A percentile compares a stretch with the other conserved stretches of the same genome.
phyloP scores from a whole-genome alignment of 2,329 filamentous ascomycete species.

The Sclerotinia subarctica region DNA sequence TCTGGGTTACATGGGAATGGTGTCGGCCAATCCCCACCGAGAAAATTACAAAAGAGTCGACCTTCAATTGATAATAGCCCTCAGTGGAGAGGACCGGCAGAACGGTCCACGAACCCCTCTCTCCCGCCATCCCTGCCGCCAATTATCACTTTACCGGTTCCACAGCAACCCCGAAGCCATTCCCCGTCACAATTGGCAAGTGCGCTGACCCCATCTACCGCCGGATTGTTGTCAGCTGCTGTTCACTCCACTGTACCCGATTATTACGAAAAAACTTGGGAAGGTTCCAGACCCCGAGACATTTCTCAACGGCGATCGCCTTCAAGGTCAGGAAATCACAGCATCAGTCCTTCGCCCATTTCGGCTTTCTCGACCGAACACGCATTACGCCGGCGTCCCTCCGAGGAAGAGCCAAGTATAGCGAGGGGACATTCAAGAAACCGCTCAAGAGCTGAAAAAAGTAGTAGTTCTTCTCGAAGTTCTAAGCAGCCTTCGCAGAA shows the following conservation, averaged over 20 bases:
- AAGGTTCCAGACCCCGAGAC: constrained; percentile 31
- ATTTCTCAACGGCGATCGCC: constrained; percentile 30
- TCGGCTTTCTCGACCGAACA: constrained; percentile 22
- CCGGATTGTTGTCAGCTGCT: constrained; percentile 37
- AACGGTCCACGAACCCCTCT: constrained; percentile 24
- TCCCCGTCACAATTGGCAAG: constrained; percentile 34
- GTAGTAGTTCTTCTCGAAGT: constrained; percentile 41
- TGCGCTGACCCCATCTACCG: constrained; percentile 36
- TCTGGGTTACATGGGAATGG: constrained; percentile 35
- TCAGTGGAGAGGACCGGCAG: constrained; percentile 25
- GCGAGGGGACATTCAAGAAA: constrained; percentile 44
- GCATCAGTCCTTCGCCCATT: constrained; percentile 27
- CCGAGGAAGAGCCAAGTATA: constrained; percentile 23
- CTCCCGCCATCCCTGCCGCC: constrained; percentile 31
- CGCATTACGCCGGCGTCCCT: constrained; percentile 16
- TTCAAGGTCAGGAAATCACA: constrained; percentile 28
- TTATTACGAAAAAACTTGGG: constrained; percentile 37
- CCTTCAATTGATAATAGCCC: constrained; percentile 29
- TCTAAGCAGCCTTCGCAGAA: constrained; percentile 70
- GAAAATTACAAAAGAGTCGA: constrained; percentile 32
- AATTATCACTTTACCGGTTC: constrained; percentile 36
- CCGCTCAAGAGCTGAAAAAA: constrained; percentile 47
- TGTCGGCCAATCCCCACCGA: constrained; percentile 25
- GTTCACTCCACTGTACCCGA: constrained; percentile 35
- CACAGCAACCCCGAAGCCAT: constrained; percentile 23